Percentiles rank a stretch among this genome's conserved stretches.
Conservation (phyloP, 176 grass and related monocot species). For the Avena atlantica region DNA sequence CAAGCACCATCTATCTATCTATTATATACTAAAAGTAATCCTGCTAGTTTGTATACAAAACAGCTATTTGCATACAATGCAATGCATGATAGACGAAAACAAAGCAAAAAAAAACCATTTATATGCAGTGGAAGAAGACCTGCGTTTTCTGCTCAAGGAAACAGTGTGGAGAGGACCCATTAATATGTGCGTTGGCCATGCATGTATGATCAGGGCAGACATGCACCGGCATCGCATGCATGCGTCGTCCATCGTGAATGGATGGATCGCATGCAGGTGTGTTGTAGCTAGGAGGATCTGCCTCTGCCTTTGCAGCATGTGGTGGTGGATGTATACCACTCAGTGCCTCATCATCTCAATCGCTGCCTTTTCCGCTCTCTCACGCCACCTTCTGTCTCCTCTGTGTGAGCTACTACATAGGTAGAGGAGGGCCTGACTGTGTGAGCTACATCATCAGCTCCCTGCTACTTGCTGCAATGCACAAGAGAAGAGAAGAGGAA, state of each 20-base stretch:
- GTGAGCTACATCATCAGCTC: constrained; percentile 27
- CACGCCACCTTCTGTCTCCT: constrained; percentile 46
- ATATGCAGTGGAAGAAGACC: no score
- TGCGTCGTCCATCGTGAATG: not conserved
- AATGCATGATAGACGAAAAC: no score
- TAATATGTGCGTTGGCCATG: no score
- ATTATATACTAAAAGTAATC: no score
- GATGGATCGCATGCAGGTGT: not conserved
- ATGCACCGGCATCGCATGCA: not conserved
- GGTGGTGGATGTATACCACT: constrained; percentile 44
- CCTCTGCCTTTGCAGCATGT: no score
- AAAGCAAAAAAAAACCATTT: no score
- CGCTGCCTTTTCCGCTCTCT: constrained; percentile 36
- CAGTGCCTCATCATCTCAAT: constrained; percentile 49
- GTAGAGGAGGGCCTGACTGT: not conserved
- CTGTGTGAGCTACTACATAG: no score
- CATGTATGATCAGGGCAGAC: not conserved
- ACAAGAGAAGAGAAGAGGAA: not conserved
- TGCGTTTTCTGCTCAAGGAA: not conserved
- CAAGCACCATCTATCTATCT: no score
- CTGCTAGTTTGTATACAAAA: no score
- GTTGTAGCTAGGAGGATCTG: not conserved
- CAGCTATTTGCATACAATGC: no score
- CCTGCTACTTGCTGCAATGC: constrained; percentile 1
- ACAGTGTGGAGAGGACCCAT: no score